phyloP scores from a whole-genome alignment of 2,329 filamentous ascomycete genomes.

The Blastomyces emzantsi region DNA sequence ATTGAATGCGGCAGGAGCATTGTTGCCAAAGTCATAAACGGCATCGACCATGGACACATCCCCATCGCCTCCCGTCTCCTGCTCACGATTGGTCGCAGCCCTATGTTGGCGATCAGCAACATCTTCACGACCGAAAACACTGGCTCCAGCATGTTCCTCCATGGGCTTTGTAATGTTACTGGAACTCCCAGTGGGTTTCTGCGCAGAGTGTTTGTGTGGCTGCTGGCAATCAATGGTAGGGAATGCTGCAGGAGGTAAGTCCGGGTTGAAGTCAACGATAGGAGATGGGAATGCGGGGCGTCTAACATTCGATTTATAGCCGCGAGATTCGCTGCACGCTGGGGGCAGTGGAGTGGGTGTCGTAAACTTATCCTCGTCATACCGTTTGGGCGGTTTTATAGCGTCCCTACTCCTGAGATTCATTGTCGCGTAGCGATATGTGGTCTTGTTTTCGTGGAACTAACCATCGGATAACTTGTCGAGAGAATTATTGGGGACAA shows the following conservation, averaged over 20 bases:
- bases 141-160: background rate
- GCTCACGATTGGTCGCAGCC: background rate
- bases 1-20: background rate
- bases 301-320: conserved; percentile 13
- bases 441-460: background rate
- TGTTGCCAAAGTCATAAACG: background rate
- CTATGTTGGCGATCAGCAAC: background rate
- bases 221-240: conserved; percentile 26
- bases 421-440: background rate
- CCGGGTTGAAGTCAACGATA: conserved; percentile 31
- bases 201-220: too few relatives aligned
- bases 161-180: background rate
- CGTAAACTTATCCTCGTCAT: conserved; percentile 22
- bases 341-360: conserved; percentile 14
- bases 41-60: background rate
- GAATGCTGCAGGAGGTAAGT: conserved; percentile 35
- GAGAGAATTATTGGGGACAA: background rate
- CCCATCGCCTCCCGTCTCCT: background rate
- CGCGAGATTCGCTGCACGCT: conserved; percentile 6
- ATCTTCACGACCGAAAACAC: background rate
- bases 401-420: conserved; percentile 26
- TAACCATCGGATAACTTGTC: background rate
- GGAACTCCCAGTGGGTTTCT: background rate
- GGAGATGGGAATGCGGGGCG: conserved; percentile 14
- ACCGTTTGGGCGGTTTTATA: conserved; percentile 25